phyloP scores from a whole-genome alignment of 2,329 filamentous ascomycete species.

The Sporothrix humicola region DNA sequence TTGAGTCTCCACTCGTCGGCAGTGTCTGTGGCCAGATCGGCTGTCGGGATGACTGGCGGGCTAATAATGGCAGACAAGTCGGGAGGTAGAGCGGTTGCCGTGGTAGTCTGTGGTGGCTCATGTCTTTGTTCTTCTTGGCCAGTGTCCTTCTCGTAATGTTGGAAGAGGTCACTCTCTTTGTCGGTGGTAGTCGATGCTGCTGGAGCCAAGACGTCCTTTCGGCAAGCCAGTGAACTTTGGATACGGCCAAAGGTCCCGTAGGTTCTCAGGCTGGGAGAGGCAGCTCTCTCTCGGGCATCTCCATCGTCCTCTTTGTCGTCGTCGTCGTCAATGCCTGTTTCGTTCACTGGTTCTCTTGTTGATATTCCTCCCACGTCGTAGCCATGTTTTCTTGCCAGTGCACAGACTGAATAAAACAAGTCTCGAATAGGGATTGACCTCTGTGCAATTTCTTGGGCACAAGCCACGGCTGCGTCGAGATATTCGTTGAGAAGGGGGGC shows the following conservation, averaged over 20 bases:
- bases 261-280: constrained; percentile 29
- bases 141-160: neutral
- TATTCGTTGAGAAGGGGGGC: neutral
- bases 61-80: neutral
- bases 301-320: neutral
- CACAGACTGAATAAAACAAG: constrained; percentile 29
- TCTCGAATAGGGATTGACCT: constrained; percentile 30
- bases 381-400: constrained; percentile 21
- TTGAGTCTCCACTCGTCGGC: neutral
- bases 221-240: constrained; percentile 27
- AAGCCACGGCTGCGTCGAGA: constrained; percentile 22
- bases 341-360: neutral
- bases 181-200: constrained; percentile 28
- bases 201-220: constrained; percentile 27
- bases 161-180: constrained; percentile 31
- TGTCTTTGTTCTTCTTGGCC: neutral
- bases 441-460: constrained; percentile 30
- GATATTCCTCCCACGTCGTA: constrained; percentile 14
- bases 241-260: constrained; percentile 32
- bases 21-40: neutral
- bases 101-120: neutral
- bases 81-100: neutral
- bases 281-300: neutral
- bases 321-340: neutral
- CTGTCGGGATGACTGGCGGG: neutral